Base-by-base conservation (phyloP, 2,329 filamentous ascomycete genomes). In the Aspergillus fischeri region DNA sequence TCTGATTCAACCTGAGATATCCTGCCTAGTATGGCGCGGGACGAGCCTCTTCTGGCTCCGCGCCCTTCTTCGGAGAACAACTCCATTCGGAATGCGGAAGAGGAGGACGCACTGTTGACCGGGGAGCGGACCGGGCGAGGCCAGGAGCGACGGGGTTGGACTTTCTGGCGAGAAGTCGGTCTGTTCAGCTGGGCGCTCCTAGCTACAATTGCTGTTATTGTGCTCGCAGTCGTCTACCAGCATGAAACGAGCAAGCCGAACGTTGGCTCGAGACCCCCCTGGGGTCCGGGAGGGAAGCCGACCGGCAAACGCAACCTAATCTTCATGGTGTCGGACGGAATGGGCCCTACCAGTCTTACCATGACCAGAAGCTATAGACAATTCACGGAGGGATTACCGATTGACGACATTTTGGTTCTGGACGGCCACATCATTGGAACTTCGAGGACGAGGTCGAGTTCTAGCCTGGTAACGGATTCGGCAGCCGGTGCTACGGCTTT, bases 291-390 rank as follows among this genome's bases (percentile, higher is more conserved):
- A 56, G 72, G 72, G 21, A 78, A 77, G 60, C 78, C 80, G 55
- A 75, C 67, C 28, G 85, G 86, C 53, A 99, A 97, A 81, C 85
- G 91, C 54, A 99, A 97, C 75, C 81, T 99, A 53, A 88, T 99
- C 67, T 97, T 99, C 80, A 99, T 99, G 94, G 93, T 99, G 41
- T 96, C 91, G 0, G 94, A 99, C 73, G 94, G 94, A 69, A 99
- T 99, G 94, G 94, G 94, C 0, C 94, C 94, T 7, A 91, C 94
- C 8, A 93, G 91, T 66, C 81, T 99, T 54, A 89, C 89, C 27
- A 76, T 99, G 71, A 96, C 94, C 6, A 84, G 94, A 56, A 90
- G 87, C 70, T 99, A 89, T 78, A 86, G 90, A 64, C 94, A 99
- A 74, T 84, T 88, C 65, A 81, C 87, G 54, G 83, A 90, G 42